Percentiles rank a stretch among this genome's conserved stretches.
Conservation (phyloP, 2,329 filamentous ascomycete species). For the Triangularia setosa region DNA sequence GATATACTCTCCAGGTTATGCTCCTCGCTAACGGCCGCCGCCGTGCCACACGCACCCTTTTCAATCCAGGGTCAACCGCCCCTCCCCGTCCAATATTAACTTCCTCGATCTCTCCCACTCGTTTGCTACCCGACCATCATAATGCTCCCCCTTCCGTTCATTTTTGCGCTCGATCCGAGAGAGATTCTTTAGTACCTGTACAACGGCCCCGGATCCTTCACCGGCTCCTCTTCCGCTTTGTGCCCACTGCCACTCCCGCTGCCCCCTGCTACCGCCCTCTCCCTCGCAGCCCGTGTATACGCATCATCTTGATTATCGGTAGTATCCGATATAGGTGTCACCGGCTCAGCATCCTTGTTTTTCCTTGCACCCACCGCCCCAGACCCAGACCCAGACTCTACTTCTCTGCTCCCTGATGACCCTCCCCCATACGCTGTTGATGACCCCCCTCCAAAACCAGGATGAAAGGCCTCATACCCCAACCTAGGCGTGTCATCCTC, state of each 20-base stretch:
- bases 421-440: neutral
- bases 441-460: constrained; percentile 12
- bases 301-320: constrained; percentile 11
- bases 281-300: neutral
- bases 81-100: neutral
- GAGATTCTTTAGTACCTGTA: constrained; percentile 17
- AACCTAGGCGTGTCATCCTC: constrained; percentile 29
- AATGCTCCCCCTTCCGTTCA: neutral
- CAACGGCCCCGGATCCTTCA: constrained; percentile 7
- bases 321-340: constrained; percentile 19
- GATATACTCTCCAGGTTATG: neutral
- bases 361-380: too few relatives aligned
- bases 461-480: constrained; percentile 22
- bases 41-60: neutral
- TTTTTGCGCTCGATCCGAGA: neutral
- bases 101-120: neutral
- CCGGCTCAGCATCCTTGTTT: constrained; percentile 8
- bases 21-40: neutral
- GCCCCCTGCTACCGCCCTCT: constrained; percentile 2
- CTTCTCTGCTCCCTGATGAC: neutral
- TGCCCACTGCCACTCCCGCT: neutral
- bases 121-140: neutral
- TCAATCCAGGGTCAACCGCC: neutral
- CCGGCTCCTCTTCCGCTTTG: neutral
- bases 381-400: neutral